Percentiles rank a stretch among this genome's conserved stretches.
Conservation (phyloP, 2,329 filamentous ascomycete genomes). For the Magnaporthiopsis incrustans region DNA sequence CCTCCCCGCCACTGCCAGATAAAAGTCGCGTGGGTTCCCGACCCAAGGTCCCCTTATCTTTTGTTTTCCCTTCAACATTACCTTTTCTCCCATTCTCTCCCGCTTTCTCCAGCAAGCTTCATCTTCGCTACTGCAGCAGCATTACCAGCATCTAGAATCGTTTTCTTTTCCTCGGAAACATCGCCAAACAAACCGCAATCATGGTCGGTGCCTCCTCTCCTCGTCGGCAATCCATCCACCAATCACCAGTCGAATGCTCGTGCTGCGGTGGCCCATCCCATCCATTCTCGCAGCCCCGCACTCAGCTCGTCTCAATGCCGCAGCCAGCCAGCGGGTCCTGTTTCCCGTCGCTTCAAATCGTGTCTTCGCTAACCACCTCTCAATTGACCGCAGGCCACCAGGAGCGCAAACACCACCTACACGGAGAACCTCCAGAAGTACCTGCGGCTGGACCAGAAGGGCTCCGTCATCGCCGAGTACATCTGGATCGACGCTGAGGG, state of each 20-base stretch:
- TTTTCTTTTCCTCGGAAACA: not conserved
- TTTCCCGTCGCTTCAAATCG: not conserved
- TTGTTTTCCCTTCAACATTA: not conserved
- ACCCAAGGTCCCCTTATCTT: not conserved
- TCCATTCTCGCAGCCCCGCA: not conserved
- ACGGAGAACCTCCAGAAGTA: conserved; percentile 63
- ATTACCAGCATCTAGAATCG: not conserved
- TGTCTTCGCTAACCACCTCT: not conserved
- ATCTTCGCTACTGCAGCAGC: not conserved
- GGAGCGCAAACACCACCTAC: not conserved
- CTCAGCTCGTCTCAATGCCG: not conserved
- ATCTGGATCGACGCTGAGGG: conserved; percentile 78
- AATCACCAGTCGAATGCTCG: not conserved
- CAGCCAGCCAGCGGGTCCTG: not conserved
- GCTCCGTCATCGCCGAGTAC: conserved; percentile 69
- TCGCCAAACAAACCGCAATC: not conserved
- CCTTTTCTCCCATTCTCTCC: not conserved
- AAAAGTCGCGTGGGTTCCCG: not conserved
- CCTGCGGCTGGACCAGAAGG: conserved; percentile 82
- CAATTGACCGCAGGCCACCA: not conserved
- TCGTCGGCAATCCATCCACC: too few relatives aligned
- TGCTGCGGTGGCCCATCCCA: not conserved
- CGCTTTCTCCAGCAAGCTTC: not conserved
- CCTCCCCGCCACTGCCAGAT: not conserved
- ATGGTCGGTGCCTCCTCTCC: not conserved